Conservation (phyloP, 2,329 filamentous ascomycete species). For the Cordyceps tenuipes region DNA sequence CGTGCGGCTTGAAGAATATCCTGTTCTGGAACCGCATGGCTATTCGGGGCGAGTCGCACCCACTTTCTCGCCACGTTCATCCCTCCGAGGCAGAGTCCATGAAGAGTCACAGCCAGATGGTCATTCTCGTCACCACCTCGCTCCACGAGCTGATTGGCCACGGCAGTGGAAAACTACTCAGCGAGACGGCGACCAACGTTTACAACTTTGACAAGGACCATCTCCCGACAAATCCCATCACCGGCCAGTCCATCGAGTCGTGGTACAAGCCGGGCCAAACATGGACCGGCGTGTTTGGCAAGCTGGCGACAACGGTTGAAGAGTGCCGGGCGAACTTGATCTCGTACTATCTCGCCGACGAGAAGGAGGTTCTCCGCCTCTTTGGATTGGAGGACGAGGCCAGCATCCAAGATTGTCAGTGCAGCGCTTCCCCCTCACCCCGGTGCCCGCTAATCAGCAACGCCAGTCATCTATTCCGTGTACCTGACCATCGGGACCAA, state of each 20-base stretch:
- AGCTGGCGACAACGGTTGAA: constrained; percentile 52
- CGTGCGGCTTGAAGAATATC: background rate
- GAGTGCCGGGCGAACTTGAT: constrained; percentile 41
- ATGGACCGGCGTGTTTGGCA: constrained; percentile 52
- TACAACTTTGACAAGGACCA: constrained; percentile 54
- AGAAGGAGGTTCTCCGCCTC: constrained; percentile 32
- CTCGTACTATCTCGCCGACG: constrained; percentile 34
- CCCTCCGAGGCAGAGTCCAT: background rate
- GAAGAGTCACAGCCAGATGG: background rate
- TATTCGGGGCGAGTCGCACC: background rate
- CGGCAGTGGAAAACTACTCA: constrained; percentile 54
- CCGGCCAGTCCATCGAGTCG: constrained; percentile 40
- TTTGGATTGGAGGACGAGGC: constrained; percentile 28
- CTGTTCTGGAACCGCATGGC: background rate
- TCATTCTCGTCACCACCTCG: background rate
- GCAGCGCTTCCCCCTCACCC: background rate
- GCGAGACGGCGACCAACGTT: constrained; percentile 41
- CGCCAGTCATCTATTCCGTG: background rate
- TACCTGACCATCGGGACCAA: background rate
- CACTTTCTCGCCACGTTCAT: background rate
- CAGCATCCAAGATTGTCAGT: background rate
- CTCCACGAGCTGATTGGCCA: constrained; percentile 60
- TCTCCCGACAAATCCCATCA: constrained; percentile 49
- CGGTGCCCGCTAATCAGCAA: background rate
- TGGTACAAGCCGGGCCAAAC: constrained; percentile 58